Base-by-base conservation (phyloP, 2,329 filamentous ascomycete genomes). In the Penicillium sp. region DNA sequence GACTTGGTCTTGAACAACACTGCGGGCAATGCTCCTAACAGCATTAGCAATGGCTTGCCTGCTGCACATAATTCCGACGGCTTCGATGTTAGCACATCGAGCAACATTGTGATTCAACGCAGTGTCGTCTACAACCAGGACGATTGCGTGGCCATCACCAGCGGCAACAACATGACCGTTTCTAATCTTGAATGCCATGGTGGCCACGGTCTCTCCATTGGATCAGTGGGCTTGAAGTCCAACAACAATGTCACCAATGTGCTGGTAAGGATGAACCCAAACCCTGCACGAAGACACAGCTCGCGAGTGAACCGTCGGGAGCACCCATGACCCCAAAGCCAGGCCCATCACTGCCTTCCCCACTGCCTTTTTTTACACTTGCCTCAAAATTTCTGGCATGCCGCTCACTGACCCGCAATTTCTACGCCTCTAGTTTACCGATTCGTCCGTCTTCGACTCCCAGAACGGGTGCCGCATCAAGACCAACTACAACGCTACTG, bases 61-160 rank as follows among this genome's bases (percentile, higher is more conserved):
- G 49, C 49, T n/a, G 49, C 49, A 1, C 76, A 80, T 63, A 85
- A 85, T 74, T 85, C 83, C 1, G 83, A 85, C 63, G 67, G 60
- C 11, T 69, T 69, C 49, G 67, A 69, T 33, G 64, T 69, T 50
- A 61, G 65, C 18, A 58, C 81, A 75, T 81, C 77, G 11, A 75
- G 72, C 19, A 76, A 75, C 36, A 73, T 85, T 35, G 78, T 73
- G 49, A 84, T 86, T 67, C 74, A 74, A 44, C 78, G 78, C 46
- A 81, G 81, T 33, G 77, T 72, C 54, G 75, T 85, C 54, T 76
- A 81, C 66, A 85, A 85, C 73, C 83, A 85, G 70, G 83, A 86
- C 60, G 83, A 85, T 64, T 86, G 83, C 64, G 72, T 85, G 7
- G 83, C 83, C 37, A 75, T 85, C 64, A 85, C 85, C 74, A 83